Evolutionary conservation across 2,329 filamentous ascomycete species (phyloP).

Genomic region (Epichloe gansuensis): DNA sequence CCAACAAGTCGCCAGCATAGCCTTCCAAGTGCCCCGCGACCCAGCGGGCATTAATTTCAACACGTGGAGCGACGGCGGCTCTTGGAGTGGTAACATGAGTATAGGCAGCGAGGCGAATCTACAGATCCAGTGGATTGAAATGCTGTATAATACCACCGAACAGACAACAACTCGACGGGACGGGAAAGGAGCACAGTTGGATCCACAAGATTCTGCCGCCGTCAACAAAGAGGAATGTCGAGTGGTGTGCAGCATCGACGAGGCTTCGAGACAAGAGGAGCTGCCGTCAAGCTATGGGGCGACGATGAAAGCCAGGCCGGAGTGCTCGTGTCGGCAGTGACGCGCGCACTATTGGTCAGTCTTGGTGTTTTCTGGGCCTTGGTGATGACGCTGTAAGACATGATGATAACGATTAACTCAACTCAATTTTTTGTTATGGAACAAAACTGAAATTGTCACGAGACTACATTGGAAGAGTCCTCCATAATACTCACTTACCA

Average conservation of each 20-base stretch:
- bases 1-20: constrained; percentile 36
- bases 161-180: not conserved
- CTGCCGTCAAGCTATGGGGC: constrained; percentile 14
- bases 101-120: constrained; percentile 36
- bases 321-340: not conserved
- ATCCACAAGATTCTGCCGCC: not conserved
- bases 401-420: not conserved
- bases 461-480: too few species aligned
- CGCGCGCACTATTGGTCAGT: not conserved
- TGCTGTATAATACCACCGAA: constrained; percentile 38
- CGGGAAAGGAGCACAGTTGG: too few species aligned
- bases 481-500: too few species aligned
- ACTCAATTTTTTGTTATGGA: too few species aligned
- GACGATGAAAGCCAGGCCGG: constrained; percentile 6
- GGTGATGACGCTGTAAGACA: not conserved
- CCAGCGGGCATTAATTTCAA: constrained; percentile 43
- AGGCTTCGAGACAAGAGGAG: constrained; percentile 18
- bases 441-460: too few species aligned
- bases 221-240: constrained; percentile 10
- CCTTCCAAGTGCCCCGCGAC: constrained; percentile 42
- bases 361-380: not conserved
- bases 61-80: constrained; percentile 48
- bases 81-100: constrained; percentile 48
- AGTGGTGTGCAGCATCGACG: constrained; percentile 23
- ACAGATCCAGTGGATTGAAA: constrained; percentile 51